Conservation (phyloP, 148 eudicot genomes). For the Camellia japonica region DNA sequence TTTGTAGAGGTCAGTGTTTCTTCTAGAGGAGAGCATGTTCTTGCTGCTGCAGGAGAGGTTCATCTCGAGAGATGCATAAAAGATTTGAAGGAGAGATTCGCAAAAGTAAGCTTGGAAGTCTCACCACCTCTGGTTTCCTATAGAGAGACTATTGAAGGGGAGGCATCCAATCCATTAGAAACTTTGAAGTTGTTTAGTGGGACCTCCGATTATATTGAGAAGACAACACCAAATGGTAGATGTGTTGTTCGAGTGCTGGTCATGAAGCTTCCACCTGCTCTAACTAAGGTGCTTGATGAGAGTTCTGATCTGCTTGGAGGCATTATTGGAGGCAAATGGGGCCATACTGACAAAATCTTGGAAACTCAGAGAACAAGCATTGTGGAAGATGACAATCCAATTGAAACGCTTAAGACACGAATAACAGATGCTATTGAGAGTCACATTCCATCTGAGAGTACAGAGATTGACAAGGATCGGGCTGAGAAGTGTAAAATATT, state of each 20-base stretch:
- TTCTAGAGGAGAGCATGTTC: conserved; percentile 90
- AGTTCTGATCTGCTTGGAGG: conserved; percentile 67
- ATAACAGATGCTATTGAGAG: conserved; percentile 69
- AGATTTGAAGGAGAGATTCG: conserved; percentile 89
- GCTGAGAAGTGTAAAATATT: conserved; percentile 47
- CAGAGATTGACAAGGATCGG: conserved; percentile 52
- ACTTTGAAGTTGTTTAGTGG: conserved; percentile 50
- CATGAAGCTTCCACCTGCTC: conserved; percentile 72
- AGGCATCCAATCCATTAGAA: conserved; percentile 54
- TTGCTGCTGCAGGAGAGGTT: conserved; percentile 97
- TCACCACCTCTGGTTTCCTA: conserved; percentile 91
- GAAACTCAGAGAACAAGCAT: conserved; percentile 53
- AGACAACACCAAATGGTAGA: conserved; percentile 82
- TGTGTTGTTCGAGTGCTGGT: conserved; percentile 78
- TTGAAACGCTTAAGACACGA: conserved; percentile 66
- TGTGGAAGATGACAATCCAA: conserved; percentile 59
- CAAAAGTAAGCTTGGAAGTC: conserved; percentile 80
- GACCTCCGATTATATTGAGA: conserved; percentile 66
- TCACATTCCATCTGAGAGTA: conserved; percentile 43
- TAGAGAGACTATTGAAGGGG: conserved; percentile 86
- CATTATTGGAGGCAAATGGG: conserved; percentile 69
- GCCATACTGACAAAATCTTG: conserved; percentile 52
- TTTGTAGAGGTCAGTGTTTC: conserved; percentile 95
- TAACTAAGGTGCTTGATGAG: conserved; percentile 81
- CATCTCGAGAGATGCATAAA: conserved; percentile 92